Conservation (phyloP, 805 yeast species). For the Saccharomycopsis capsularis region DNA sequence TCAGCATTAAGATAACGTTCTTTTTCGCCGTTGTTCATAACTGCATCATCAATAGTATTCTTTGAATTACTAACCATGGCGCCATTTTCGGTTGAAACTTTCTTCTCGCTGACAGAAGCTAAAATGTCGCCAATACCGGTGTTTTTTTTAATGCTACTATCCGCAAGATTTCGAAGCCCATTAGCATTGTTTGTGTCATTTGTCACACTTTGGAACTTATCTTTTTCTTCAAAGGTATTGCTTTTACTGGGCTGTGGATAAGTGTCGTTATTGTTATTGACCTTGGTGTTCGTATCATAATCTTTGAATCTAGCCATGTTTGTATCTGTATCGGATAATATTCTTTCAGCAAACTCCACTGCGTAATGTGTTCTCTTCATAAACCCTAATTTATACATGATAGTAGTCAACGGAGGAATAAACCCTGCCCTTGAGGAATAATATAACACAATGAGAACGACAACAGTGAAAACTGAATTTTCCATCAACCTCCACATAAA, state of each 20-base stretch:
- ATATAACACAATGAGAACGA: conserved; percentile 32
- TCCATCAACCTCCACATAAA: conserved; percentile 36
- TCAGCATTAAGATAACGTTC: background rate
- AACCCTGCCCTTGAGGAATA: conserved; percentile 33
- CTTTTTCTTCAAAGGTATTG: background rate
- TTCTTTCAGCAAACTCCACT: conserved; percentile 30
- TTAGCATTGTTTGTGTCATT: background rate
- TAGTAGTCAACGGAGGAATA: conserved; percentile 30
- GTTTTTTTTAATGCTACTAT: background rate
- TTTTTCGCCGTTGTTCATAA: background rate
- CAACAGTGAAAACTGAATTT: conserved; percentile 41
- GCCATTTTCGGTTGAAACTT: no score
- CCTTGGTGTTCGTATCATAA: background rate
- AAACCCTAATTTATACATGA: conserved; percentile 29
- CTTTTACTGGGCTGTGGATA: background rate
- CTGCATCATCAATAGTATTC: no score
- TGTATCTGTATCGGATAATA: conserved; percentile 20
- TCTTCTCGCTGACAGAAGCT: no score
- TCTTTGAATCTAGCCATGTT: background rate
- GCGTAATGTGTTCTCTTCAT: conserved; percentile 31
- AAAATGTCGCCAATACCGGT: no score
- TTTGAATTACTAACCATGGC: no score
- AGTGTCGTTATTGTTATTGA: background rate
- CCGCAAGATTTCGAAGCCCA: no score
- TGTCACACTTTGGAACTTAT: background rate